phyloP scores from a whole-genome alignment of 441 rosid species.

The Populus hybrid region DNA sequence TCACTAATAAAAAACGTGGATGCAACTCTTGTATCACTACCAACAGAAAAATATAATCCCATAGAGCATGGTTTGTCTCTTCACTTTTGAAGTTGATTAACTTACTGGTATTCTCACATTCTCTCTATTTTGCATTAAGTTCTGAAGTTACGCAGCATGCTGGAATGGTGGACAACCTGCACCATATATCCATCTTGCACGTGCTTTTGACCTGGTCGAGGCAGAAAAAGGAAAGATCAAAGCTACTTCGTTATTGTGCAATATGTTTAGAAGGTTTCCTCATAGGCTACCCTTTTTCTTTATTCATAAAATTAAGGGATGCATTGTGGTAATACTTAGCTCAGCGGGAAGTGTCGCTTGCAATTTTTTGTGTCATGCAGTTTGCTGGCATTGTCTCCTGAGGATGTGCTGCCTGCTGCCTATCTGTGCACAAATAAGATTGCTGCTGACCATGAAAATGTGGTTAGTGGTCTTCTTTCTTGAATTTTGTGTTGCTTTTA shows the following conservation, averaged over 20 bases:
- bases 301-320: conserved; percentile 1
- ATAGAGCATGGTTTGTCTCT: conserved; percentile 63
- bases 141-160: conserved; percentile 54
- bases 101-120: neutral
- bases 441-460: conserved; percentile 80
- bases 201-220: conserved; percentile 75
- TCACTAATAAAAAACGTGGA: conserved; percentile 29
- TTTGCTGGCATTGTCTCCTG: conserved; percentile 78
- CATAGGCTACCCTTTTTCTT: neutral
- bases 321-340: conserved; percentile 7
- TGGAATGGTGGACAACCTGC: conserved; percentile 77
- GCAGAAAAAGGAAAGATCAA: conserved; percentile 82
- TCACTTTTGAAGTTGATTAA: conserved; percentile 8
- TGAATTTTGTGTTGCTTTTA: conserved; percentile 5
- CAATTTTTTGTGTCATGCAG: conserved; percentile 35
- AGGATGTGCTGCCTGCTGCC: conserved; percentile 77
- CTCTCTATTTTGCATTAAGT: conserved; percentile 3
- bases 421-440: conserved; percentile 88
- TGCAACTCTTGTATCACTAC: conserved; percentile 44
- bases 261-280: conserved; percentile 85
- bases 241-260: conserved; percentile 81
- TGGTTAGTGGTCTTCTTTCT: conserved; percentile 40
- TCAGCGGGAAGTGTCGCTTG: conserved; percentile 14
- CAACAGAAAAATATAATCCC: conserved; percentile 64
- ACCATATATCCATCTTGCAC: conserved; percentile 82